Evolutionary conservation across 306 rosid species (phyloP).

Genomic region (Quercus suber): DNA sequence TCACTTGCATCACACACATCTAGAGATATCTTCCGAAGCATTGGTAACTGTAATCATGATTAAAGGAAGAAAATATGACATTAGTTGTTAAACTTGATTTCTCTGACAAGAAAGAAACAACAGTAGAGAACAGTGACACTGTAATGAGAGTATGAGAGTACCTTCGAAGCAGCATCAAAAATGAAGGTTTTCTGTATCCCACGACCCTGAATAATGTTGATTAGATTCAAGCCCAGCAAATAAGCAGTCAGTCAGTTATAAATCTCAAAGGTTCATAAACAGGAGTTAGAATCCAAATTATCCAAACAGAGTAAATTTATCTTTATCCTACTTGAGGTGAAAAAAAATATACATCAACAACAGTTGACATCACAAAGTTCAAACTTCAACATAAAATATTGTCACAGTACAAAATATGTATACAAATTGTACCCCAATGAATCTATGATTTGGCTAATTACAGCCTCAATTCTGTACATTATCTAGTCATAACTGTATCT

Average conservation of each 20-base stretch:
- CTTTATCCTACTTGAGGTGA: not conserved
- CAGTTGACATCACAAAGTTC: not conserved
- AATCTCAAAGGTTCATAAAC: not conserved
- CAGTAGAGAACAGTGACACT: not conserved
- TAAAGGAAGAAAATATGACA: constrained; percentile 4
- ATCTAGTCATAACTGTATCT: not conserved
- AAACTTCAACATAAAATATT: not conserved
- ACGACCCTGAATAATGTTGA: constrained; percentile 49
- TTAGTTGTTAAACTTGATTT: constrained; percentile 16
- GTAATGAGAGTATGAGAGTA: constrained; percentile 15
- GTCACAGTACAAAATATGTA: not conserved
- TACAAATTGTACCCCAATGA: not conserved
- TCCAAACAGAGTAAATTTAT: not conserved
- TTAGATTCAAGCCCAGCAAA: not conserved
- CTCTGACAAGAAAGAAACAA: not conserved
- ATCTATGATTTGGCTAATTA: not conserved
- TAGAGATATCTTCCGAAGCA: constrained; percentile 68
- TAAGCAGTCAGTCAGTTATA: not conserved
- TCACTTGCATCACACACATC: constrained; percentile 79
- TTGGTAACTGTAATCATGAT: constrained; percentile 48
- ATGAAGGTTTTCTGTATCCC: constrained; percentile 61
- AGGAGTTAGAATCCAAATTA: not conserved
- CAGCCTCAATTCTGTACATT: not conserved
- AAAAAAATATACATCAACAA: not conserved
- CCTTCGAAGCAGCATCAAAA: constrained; percentile 59